Evolutionary conservation across 805 yeast genomes (phyloP).

Genomic region (Myxozyma vanderwaltii): DNA sequence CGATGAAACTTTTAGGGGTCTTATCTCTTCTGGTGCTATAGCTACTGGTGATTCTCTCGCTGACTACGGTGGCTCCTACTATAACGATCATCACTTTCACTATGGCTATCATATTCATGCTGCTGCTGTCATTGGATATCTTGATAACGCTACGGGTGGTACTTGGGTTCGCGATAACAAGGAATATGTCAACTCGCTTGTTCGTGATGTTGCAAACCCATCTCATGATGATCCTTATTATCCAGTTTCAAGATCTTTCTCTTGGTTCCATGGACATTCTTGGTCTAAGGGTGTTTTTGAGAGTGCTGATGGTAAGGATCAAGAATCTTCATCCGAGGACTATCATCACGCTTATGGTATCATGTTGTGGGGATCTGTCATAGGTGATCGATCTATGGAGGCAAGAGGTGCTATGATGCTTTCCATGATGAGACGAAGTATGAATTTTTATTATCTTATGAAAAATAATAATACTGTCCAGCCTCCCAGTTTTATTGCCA

Average conservation of each 20-base stretch:
- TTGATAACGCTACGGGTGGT: constrained; percentile 57
- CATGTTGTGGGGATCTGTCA: constrained; percentile 67
- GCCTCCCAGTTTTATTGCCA: constrained; percentile 55
- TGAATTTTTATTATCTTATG: constrained; percentile 59
- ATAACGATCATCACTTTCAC: constrained; percentile 87
- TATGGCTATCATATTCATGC: constrained; percentile 83
- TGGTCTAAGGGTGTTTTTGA: constrained; percentile 64
- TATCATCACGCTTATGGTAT: constrained; percentile 68
- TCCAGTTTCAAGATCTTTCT: constrained; percentile 68
- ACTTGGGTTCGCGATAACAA: constrained; percentile 53
- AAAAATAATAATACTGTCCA: constrained; percentile 51
- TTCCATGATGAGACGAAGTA: constrained; percentile 55
- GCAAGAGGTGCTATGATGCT: constrained; percentile 61
- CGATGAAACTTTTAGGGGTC: constrained; percentile 56
- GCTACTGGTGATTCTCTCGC: constrained; percentile 47
- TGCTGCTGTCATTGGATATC: constrained; percentile 74
- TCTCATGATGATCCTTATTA: constrained; percentile 54
- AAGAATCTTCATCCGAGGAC: constrained; percentile 73
- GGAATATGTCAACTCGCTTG: constrained; percentile 61
- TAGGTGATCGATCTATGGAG: constrained; percentile 55
- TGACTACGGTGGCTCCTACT: constrained; percentile 77
- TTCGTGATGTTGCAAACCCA: constrained; percentile 72
- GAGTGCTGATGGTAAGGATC: constrained; percentile 68
- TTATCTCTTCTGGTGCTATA: constrained; percentile 52
- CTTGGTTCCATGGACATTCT: constrained; percentile 75